Evolutionary conservation across 495 filamentous ascomycete species (phyloP), one percentile per base, ranked within the genome.

Genomic region (Hamigera avellanea): DNA sequence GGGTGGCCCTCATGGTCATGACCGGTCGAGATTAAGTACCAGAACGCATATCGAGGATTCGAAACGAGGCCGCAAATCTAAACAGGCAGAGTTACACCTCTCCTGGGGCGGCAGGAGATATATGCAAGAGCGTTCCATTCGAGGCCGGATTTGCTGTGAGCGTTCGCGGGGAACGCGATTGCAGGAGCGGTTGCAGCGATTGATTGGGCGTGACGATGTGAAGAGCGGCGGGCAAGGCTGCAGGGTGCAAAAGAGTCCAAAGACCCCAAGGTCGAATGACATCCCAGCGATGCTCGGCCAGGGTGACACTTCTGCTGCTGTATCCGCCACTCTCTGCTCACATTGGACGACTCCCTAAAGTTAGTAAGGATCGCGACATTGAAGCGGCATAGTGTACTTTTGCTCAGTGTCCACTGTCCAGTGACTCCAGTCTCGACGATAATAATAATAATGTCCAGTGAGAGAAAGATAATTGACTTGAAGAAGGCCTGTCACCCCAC

Each of bases 191-290:
- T 42, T 26, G 32, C 14, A 3, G 9, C 23, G 32, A 51, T 33
- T 40, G 47, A 54, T 56, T 46, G 37, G 41, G 44, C 54, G 54
- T 57, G 56, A 57, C 36, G 40, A 49, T 35, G 50, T 56, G 55
- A 54, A 57, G 41, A 46, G 36, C 12, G 29, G 17, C 34, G 36
- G 8, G 30, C 25, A 36, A 37, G 33, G 39, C 33, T 48, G 40
- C 43, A 44, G 42, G 36, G n/a, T n/a, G n/a, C n/a, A n/a, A n/a
- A n/a, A n/a, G n/a, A n/a, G n/a, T 44, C 36, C 28, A 23, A 23
- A 23, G 21, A 23, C 5, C 4, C 21, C 21, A 23, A 12, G 28
- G 12, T 30, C 28, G 28, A 30, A 30, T 30, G 28, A 13, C 28
- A 13, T 4, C n/a, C 28, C 28, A 30, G 28, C 6, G 28, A 4